A percentile compares a stretch with the other conserved stretches of the same genome.
Evolutionary conservation across 148 eudicot species (phyloP).

Genomic region (Dianthus caryophyllus): DNA sequence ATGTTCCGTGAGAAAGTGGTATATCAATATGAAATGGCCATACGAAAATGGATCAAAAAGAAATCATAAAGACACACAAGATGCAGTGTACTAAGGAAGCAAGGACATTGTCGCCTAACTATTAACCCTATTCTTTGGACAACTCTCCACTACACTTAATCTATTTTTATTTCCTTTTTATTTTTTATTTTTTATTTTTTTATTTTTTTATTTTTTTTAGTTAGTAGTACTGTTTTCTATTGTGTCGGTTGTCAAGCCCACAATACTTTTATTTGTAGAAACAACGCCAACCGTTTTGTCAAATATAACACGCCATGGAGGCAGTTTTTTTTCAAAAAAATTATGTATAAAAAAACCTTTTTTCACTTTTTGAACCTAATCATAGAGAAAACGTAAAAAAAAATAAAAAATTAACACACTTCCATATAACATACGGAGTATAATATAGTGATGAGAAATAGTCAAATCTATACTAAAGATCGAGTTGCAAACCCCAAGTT

Average conservation of each 20-base stretch:
- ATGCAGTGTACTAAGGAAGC: conserved; percentile 20
- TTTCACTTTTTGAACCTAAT: too few species aligned
- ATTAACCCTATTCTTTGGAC: neutral
- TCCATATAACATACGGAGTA: too few species aligned
- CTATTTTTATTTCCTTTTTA: neutral
- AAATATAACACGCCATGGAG: neutral
- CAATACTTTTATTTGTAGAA: conserved; percentile 17
- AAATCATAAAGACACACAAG: neutral
- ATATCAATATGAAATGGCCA: neutral
- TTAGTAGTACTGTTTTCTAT: neutral
- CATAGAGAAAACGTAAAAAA: too few species aligned
- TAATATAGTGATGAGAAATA: too few species aligned
- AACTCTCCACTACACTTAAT: neutral
- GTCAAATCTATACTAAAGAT: too few species aligned
- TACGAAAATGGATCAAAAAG: neutral
- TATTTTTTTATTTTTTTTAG: neutral
- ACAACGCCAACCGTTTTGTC: conserved; percentile 17
- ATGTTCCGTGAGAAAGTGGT: conserved; percentile 3
- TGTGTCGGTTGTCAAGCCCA: conserved; percentile 35
- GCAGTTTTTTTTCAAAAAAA: neutral
- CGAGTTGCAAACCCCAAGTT: too few species aligned
- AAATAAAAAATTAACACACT: too few species aligned
- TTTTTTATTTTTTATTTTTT: neutral
- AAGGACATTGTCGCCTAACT: conserved; percentile 13
- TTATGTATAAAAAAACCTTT: too few species aligned